Conservation (phyloP, 2,329 filamentous ascomycete species). For the Aspergillus sergii region DNA sequence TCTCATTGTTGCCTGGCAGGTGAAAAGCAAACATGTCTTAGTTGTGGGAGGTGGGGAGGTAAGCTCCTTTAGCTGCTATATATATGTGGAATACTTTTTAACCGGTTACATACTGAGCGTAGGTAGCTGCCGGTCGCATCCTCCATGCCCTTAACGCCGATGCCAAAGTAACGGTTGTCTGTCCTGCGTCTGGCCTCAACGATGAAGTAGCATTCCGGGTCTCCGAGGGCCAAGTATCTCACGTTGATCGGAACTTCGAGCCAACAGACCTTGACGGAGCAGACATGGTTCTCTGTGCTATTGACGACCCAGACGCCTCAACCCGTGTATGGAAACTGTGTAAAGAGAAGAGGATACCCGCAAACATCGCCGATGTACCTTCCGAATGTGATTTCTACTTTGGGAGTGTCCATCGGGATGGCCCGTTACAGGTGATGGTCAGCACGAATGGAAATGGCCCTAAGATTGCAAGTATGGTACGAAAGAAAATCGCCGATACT, state of each 20-base stretch:
- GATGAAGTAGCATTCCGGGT: slow-evolving; percentile 85
- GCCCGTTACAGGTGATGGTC: slow-evolving; percentile 96
- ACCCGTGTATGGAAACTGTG: slow-evolving; percentile 90
- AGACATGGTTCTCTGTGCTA: slow-evolving; percentile 88
- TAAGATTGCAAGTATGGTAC: slow-evolving; percentile 81
- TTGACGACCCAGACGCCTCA: slow-evolving; percentile 92
- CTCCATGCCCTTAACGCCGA: slow-evolving; percentile 94
- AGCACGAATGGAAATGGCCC: slow-evolving; percentile 97
- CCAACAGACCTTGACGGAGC: slow-evolving; percentile 79
- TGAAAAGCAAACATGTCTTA: slow-evolving; percentile 84
- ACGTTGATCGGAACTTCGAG: slow-evolving; percentile 82
- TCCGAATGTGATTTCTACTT: slow-evolving; percentile 99
- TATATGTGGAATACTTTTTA: slow-evolving; percentile 15
- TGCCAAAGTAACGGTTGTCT: slow-evolving; percentile 83
- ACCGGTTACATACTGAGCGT: slow-evolving; percentile 13
- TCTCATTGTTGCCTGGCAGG: slow-evolving; percentile 93
- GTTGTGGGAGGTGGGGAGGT: slow-evolving; percentile 96
- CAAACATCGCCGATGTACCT: slow-evolving; percentile 96
- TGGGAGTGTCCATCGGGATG: slow-evolving; percentile 91
- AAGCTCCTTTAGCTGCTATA: slow-evolving; percentile 32
- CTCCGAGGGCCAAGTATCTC: slow-evolving; percentile 71
- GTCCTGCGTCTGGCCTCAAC: slow-evolving; percentile 77
- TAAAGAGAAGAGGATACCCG: slow-evolving; percentile 78
- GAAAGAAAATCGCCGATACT: slow-evolving; percentile 74
- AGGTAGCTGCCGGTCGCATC: slow-evolving; percentile 96